Evolutionary conservation across 2,329 filamentous ascomycete species (phyloP).

Genomic region (Epichloe baconii): DNA sequence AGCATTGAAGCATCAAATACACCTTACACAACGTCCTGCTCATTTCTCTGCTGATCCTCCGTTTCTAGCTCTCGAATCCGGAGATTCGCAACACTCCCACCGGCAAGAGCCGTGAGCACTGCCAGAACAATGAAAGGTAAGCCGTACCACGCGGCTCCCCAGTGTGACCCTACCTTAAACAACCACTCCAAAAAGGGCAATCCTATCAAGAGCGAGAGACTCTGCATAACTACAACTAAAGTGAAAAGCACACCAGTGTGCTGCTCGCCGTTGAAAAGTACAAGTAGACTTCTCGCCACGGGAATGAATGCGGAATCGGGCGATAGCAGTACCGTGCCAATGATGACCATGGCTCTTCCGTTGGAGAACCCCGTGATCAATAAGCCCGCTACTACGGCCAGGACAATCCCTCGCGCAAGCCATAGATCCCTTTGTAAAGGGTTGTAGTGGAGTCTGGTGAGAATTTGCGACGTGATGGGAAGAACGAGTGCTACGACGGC

Average conservation of each 20-base stretch:
- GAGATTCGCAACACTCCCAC: not conserved
- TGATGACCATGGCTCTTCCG: slow-evolving; percentile 1
- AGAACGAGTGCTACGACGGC: not conserved
- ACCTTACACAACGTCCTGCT: not conserved
- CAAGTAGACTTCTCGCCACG: slow-evolving; percentile 1
- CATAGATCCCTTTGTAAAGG: slow-evolving; percentile 1
- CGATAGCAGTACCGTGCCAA: slow-evolving; percentile 2
- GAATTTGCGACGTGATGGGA: not conserved
- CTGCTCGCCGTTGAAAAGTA: slow-evolving; percentile 1
- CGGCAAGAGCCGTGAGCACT: not conserved
- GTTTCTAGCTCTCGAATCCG: not conserved
- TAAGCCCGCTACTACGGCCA: not conserved
- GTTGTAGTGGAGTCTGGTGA: not conserved
- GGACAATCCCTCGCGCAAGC: slow-evolving; percentile 1
- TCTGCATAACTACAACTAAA: not conserved
- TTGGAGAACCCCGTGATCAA: slow-evolving; percentile 1
- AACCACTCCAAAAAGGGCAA: not conserved
- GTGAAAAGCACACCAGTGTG: not conserved
- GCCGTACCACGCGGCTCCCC: not conserved
- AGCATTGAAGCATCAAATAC: not conserved
- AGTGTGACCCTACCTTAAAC: not conserved
- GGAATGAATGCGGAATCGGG: not conserved
- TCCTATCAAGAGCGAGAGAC: not conserved
- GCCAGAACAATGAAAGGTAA: slow-evolving; percentile 1
- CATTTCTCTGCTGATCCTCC: not conserved